Base-by-base conservation (phyloP, 2,329 filamentous ascomycete genomes). In the Cladorrhinum sp. region DNA sequence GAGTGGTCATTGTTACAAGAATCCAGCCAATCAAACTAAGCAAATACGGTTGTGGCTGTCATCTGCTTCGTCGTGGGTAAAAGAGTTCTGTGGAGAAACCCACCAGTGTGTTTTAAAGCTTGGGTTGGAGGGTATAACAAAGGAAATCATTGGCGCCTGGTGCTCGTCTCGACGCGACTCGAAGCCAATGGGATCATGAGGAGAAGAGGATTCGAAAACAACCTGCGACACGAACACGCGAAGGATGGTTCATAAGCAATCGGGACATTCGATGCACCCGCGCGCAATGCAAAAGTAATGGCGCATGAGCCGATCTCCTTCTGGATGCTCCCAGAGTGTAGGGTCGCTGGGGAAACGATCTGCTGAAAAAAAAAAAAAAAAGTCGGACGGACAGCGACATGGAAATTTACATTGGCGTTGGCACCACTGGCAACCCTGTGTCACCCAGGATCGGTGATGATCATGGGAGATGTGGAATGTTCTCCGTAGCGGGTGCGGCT, bases 51-150 rank as follows among this genome's bases (percentile, higher is more conserved):
- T 20, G 62, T 57, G 58, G 52, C 57, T 58, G 36, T n/a, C 51
- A n/a, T 61, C 48, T 60, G 63, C 62, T 65, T 65, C 54, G 58
- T 55, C 50, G 24, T 36, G 55, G 29, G 36, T 52, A 49, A 50
- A 23, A 36, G 25, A 52, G 50, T 57, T 58, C 41, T 61, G 57
- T 62, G 61, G 61, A 54, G 58, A 55, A 45, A 41, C 57, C 52
- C 56, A 45, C 54, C 48, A 60, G 13, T 55, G 55, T 49, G 27
- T 62, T 63, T 36, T 54, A 58, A 55, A 57, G 56, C 38, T 41
- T 56, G 54, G 36, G 18, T 59, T 58, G 66, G 66, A 68, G 64
- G 65, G 65, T 65, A 68, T 67, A 64, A 58, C 49, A 50, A 41
- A 50, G 36, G n/a, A 23, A 50, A 32, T 27, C 62, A 67, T 66